A percentile compares a stretch with the other conserved stretches of the same genome.
phyloP scores from a whole-genome alignment of 2,329 filamentous ascomycete genomes.

The Dissoconium aciculare region DNA sequence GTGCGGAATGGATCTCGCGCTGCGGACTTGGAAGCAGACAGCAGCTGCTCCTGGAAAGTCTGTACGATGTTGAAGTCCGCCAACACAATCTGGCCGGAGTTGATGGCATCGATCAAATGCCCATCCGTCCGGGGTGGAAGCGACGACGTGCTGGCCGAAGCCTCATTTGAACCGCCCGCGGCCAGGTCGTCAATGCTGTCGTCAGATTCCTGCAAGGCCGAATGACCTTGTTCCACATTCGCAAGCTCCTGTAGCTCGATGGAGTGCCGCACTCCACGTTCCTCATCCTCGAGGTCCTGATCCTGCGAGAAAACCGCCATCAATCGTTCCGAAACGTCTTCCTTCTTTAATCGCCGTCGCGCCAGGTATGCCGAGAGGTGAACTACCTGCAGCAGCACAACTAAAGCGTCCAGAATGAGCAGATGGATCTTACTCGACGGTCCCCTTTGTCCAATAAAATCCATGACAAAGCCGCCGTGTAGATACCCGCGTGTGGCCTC shows the following conservation, averaged over 20 bases:
- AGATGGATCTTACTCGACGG: conserved; percentile 41
- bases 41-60: conserved; percentile 29
- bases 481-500: conserved; percentile 40
- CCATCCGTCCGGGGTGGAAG: conserved; percentile 17
- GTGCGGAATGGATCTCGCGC: conserved; percentile 6
- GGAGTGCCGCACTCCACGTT: conserved; percentile 37
- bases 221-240: conserved; percentile 28
- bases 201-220: conserved; percentile 9
- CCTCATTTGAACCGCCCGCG: not conserved
- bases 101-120: conserved; percentile 30
- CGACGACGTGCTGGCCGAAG: conserved; percentile 4
- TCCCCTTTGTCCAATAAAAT: conserved; percentile 48
- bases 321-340: conserved; percentile 18
- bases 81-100: conserved; percentile 33
- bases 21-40: conserved; percentile 22
- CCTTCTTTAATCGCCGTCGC: conserved; percentile 34
- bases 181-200: conserved; percentile 1
- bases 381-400: conserved; percentile 41
- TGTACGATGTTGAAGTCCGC: conserved; percentile 30
- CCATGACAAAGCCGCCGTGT: conserved; percentile 48
- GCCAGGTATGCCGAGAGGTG: conserved; percentile 42
- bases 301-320: conserved; percentile 6
- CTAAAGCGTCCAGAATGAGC: conserved; percentile 37
- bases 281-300: conserved; percentile 46
- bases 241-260: conserved; percentile 23